Evolutionary conservation across 148 eudicot genomes (phyloP).

Genomic region (Rhododendron mucronatum): DNA sequence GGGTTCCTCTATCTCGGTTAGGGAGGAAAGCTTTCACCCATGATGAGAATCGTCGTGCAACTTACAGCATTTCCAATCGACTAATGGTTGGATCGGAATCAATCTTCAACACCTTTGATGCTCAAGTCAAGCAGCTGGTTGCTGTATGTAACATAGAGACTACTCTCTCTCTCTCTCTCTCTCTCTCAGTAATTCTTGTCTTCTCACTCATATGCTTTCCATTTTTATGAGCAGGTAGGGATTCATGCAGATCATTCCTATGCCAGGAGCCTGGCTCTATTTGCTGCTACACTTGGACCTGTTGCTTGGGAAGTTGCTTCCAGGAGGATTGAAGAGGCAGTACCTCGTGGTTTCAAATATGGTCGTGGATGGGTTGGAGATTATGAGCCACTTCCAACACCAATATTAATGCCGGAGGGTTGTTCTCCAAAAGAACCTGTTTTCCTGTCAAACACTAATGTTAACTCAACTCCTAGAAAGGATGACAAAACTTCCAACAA

Average conservation of each 20-base stretch:
- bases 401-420: constrained; percentile 42
- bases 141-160: constrained; percentile 47
- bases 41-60: constrained; percentile 73
- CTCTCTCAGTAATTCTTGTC: not conserved
- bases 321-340: constrained; percentile 58
- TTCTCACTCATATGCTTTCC: constrained; percentile 1
- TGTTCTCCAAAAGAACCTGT: constrained; percentile 33
- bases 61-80: constrained; percentile 40
- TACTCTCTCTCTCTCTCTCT: not conserved
- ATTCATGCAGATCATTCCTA: constrained; percentile 70
- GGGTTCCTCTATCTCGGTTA: constrained; percentile 36
- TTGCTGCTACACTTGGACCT: constrained; percentile 86
- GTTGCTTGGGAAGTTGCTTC: constrained; percentile 86
- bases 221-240: constrained; percentile 59
- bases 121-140: constrained; percentile 74
- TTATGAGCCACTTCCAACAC: constrained; percentile 71
- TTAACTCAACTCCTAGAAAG: constrained; percentile 11
- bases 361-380: constrained; percentile 98
- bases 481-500: constrained; percentile 20
- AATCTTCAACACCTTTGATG: constrained; percentile 54
- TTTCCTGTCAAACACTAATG: constrained; percentile 8
- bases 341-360: constrained; percentile 63
- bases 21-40: constrained; percentile 45
- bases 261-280: constrained; percentile 87
- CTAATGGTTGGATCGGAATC: constrained; percentile 39